Base-by-base conservation (phyloP, 2,329 filamentous ascomycete genomes). In the Colletotrichum neosansevieriae region DNA sequence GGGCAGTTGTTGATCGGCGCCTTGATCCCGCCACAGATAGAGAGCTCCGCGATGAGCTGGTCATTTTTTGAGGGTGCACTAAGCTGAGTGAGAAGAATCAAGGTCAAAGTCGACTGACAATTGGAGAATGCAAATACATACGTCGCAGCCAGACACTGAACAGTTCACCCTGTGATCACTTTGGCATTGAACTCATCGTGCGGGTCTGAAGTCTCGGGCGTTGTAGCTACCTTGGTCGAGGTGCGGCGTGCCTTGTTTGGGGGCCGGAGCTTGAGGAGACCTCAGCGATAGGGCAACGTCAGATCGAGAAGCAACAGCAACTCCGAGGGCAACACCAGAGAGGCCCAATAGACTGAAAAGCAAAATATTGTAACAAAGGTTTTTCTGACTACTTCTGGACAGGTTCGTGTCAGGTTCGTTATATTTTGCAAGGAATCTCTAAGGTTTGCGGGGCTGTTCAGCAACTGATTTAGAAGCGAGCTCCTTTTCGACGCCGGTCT, bases 11-110 rank as follows among this genome's bases (percentile, higher is more conserved):
- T 57, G 19, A 42, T 44, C 6, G 53, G 53, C 4, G 36, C 53
- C 53, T 44, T 44, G 53, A 57, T 57, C 4, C 53, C 53, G 9
- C 36, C 53, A 24, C 53, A 44, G 4, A 57, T 57, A 32, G 53
- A 29, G 3, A 57, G 36, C 19, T 57, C 53, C n/a, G 53, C 53
- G 4, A 17, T 57, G 2, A 57, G 38, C 15, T 57, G 36, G 12
- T 57, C 53, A 21, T 57, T 32, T 36, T 57, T 57, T 2, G 34
- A 12, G 3, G 53, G 53, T 40, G 53, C 36, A 29, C 53, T 57
- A 24, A 7, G 47, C 7, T 15, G 17, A 17, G 47, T 50, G 17
- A n/a, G n/a, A n/a, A 50, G 47, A 32, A 2, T n/a, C 3, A 17
- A n/a, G 17, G 15, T 12, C 53, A 29, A 13, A 3, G 42, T n/a